These are phyloP conservation scores for Trichoderma endophyticum DNA, from an alignment of 2,329 filamentous ascomycete genomes.

Conservation along the genomic window DNA sequence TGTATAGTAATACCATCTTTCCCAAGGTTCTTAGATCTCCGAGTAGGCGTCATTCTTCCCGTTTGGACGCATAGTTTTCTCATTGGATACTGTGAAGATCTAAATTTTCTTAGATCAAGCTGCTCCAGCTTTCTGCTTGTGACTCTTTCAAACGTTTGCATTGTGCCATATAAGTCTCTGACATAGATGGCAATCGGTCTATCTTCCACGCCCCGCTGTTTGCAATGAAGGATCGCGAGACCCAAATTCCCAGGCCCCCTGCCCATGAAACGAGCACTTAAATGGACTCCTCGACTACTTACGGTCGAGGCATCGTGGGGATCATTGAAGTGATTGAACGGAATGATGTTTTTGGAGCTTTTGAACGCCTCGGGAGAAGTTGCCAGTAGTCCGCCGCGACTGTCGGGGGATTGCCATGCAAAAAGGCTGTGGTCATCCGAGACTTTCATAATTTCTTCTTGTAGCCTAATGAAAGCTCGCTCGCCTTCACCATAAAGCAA, in stretches of 20 bases:
- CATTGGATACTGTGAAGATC: not conserved
- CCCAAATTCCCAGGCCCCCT: not conserved
- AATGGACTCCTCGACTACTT: not conserved
- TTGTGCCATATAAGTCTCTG: not conserved
- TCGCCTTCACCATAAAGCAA: slow-evolving; percentile 31
- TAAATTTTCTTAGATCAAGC: not conserved
- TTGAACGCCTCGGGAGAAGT: slow-evolving; percentile 1
- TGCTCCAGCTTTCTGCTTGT: not conserved
- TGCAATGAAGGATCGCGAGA: slow-evolving; percentile 1
- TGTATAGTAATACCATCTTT: not conserved
- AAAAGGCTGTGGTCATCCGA: slow-evolving; percentile 2
- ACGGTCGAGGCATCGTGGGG: not conserved
- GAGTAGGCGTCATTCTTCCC: not conserved
- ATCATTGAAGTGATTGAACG: not conserved
- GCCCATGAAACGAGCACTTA: not conserved
- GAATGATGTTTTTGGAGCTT: not conserved
- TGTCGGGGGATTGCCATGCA: not conserved
- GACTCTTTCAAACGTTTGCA: slow-evolving; percentile 10
- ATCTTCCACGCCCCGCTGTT: not conserved
- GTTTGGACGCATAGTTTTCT: not conserved
- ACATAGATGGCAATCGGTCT: not conserved
- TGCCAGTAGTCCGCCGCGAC: not conserved
- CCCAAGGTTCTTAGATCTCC: not conserved
- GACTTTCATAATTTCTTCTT: slow-evolving; percentile 6
- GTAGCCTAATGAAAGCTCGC: slow-evolving; percentile 25